A percentile compares a stretch with the other conserved stretches of the same genome.
Evolutionary conservation across 352 stramenopile species (phyloP).

Genomic region (Pythium phragmiticola): DNA sequence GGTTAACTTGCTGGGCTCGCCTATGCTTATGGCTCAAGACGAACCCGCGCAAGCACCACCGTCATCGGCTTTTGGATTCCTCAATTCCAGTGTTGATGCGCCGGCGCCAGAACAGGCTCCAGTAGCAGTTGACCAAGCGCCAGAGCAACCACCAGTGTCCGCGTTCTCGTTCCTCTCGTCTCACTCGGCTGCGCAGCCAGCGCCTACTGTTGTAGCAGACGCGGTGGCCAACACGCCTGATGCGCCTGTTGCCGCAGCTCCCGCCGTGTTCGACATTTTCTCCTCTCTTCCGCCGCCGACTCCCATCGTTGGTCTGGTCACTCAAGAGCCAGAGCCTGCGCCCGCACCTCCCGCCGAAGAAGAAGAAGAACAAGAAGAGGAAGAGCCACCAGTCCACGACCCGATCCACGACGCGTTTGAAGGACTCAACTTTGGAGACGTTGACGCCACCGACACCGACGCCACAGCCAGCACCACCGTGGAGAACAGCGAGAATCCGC

Average conservation of each 20-base stretch:
- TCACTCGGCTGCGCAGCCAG: conserved; percentile 14
- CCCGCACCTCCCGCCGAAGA: conserved; percentile 10
- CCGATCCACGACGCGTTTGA: conserved; percentile 84
- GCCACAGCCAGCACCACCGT: conserved; percentile 22
- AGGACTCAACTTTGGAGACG: conserved; percentile 47
- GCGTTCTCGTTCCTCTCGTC: conserved; percentile 55
- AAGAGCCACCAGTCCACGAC: conserved; percentile 41
- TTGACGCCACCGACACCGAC: conserved; percentile 33
- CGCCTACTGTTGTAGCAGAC: conserved; percentile 21
- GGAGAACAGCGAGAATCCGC: conserved; percentile 21
- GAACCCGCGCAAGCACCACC: conserved; percentile 31
- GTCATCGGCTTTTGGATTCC: conserved; percentile 40
- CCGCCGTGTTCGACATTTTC: conserved; percentile 43
- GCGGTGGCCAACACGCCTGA: conserved; percentile 17
- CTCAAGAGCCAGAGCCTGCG: conserved; percentile 8
- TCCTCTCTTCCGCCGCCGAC: conserved; percentile 55
- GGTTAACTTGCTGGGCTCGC: conserved; percentile 38
- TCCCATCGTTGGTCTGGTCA: conserved; percentile 21
- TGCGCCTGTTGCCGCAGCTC: background rate
- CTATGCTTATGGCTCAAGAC: conserved; percentile 27
- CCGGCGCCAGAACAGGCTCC: conserved; percentile 9
- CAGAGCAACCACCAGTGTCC: conserved; percentile 29
- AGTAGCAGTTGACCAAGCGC: background rate
- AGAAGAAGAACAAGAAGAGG: conserved; percentile 19
- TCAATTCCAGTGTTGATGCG: conserved; percentile 23